A percentile compares a stretch with the other conserved stretches of the same genome.
phyloP scores from a whole-genome alignment of 768 basidiomycete species.

The Suillus subluteus region DNA sequence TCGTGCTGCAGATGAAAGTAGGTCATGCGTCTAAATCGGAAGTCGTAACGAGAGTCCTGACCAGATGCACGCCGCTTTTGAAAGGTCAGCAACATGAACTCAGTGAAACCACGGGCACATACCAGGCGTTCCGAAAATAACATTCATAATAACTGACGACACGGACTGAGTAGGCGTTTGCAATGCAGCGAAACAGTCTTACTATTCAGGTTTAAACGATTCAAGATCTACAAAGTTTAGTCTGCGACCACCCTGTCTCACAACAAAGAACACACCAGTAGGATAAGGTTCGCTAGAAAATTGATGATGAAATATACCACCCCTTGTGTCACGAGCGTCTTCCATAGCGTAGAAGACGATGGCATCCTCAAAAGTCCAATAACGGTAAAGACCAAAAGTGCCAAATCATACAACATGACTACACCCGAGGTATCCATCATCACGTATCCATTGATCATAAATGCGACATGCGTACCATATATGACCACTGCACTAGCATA shows the following conservation, averaged over 20 bases:
- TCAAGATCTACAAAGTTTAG: not conserved
- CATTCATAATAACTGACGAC: not conserved
- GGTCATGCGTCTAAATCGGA: not conserved
- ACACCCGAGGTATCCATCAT: not conserved
- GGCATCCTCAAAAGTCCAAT: not conserved
- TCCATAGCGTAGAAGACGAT: conserved; percentile 4
- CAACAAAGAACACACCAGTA: not conserved
- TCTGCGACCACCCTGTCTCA: not conserved
- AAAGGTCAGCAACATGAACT: not conserved
- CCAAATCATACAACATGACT: not conserved
- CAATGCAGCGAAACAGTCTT: not conserved
- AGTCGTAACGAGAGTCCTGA: not conserved
- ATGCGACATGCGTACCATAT: not conserved
- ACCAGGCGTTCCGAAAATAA: not conserved
- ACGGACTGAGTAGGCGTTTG: not conserved
- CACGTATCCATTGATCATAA: not conserved
- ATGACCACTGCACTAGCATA: not conserved
- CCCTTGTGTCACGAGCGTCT: conserved; percentile 3
- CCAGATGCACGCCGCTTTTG: conserved; percentile 1
- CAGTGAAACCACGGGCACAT: not conserved
- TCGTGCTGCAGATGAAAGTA: not conserved
- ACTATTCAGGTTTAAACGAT: not conserved
- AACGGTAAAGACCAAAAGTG: not conserved
- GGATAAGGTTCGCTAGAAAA: not conserved
- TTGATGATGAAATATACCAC: not conserved